Percentiles rank a stretch among this genome's conserved stretches.
Conservation (phyloP, 257 asterid species). For the Jacaranda mimosifolia region DNA sequence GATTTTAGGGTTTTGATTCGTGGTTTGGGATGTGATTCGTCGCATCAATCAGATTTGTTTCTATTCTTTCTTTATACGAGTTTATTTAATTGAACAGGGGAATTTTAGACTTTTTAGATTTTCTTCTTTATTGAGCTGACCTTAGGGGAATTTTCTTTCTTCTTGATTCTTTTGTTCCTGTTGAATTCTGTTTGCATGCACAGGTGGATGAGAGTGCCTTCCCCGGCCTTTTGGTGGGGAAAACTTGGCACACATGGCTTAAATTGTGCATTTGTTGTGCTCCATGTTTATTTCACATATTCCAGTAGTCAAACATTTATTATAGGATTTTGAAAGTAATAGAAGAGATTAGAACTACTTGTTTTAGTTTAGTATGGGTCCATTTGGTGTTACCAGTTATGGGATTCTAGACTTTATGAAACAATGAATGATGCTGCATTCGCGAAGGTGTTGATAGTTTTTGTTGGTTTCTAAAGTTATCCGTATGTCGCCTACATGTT, state of each 20-base stretch:
- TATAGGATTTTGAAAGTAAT: background rate
- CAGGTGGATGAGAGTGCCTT: background rate
- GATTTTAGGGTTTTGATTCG: slow-evolving; percentile 6
- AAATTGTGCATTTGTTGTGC: background rate
- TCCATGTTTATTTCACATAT: background rate
- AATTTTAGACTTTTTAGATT: background rate
- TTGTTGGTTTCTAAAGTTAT: background rate
- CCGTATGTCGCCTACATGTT: background rate
- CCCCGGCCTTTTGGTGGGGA: background rate
- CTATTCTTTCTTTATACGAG: background rate
- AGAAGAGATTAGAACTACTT: background rate
- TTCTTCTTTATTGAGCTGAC: background rate
- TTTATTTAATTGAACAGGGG: slow-evolving; percentile 3
- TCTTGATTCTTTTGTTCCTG: background rate
- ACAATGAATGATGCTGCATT: background rate
- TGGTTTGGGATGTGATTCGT: background rate
- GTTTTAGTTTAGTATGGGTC: background rate
- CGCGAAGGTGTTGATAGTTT: background rate
- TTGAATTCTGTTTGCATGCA: background rate
- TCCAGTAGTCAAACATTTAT: background rate
- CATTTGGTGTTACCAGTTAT: background rate
- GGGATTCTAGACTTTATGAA: background rate
- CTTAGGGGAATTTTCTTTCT: background rate
- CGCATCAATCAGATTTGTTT: background rate
- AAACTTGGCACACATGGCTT: background rate